Base-by-base conservation (phyloP, 352 stramenopile genomes). In the Pythium sp. region DNA sequence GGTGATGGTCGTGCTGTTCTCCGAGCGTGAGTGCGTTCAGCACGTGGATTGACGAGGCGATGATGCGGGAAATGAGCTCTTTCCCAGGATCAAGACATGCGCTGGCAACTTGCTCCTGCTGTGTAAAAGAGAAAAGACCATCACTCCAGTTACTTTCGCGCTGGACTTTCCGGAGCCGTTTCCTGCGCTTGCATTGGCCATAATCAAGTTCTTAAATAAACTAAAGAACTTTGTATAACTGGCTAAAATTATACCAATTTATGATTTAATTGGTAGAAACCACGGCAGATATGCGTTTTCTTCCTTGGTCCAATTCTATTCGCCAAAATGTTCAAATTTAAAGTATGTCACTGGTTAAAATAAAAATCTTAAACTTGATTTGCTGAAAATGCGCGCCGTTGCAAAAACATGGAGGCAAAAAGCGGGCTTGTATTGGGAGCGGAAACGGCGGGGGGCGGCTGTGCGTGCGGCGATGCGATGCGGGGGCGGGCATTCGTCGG, bases 321-420 rank as follows among this genome's bases (percentile, higher is more conserved):
- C 28, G 62, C 3, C 36, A 41, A 53, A 60, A 71, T 36, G 6
- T 18, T 18, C 62, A 46, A 22, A 5, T 7, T 9, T n/a, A 32
- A 15, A 1, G 6, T 2, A 14, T 43, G 14, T 34, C 5, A 80
- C 79, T 79, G 41, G 72, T 18, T 62, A 22, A 72, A 79, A 67
- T 34, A 51, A 14, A 22, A 28, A 26, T 26, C 24, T 26, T 49
- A 12, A 4, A 2, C 49, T 12, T 53, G 0, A 81, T 81, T 82
- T 64, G 76, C 26, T 24, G 28, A 79, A 81, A 79, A n/a, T 22
- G 0, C 5, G 7, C 5, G 2, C 22, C 57, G 74, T 74, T 64
- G 69, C 74, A 81, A 82, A 84, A 84, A 84, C 72, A 82, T 58
- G 75, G 15, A 41, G 41, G 9, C 24, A 2, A 64, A 64, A 15